Base-by-base conservation (phyloP, 2,329 filamentous ascomycete species). In the Sordariomycetes sp. region DNA sequence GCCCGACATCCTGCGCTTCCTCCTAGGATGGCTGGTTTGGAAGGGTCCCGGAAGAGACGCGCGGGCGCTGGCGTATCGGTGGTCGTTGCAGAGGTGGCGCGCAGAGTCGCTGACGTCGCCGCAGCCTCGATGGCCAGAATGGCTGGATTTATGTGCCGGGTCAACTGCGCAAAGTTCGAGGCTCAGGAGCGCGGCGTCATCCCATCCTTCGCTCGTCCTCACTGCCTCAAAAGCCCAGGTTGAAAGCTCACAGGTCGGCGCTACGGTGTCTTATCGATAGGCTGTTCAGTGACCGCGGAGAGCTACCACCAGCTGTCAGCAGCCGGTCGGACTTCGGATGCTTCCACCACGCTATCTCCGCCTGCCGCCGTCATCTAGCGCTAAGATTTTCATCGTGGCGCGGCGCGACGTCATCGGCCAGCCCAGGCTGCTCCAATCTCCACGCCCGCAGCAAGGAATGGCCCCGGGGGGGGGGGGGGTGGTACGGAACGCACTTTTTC, bases 1-100 rank as follows among this genome's bases (percentile, higher is more conserved):
- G 58, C 66, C 69, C 58, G 70, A 69, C 71, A 72, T 73, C 10
- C 45, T 50, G 10, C 32, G 35, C 28, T 35, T 20, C 32, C 32
- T 39, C 36, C 36, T 39, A 13, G 10, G 53, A 13, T 5, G 36
- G 12, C 10, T 13, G n/a, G 28, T 13, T 24, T 35, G 28, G 52
- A 12, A 12, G 22, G 32, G 34, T 53, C 52, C n/a, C 12, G 3
- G 25, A 22, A 13, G 36, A 12, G 10, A 39, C 36, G 15, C 36
- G 10, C 15, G 15, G 39, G n/a, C 17, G 7, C 17, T 10, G 15
- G 5, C 17, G 34, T 24, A 34, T 54, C 10, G 32, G 8, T 22
- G 10, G 52, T 17, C 10, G 39, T n/a, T n/a, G 39, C 15, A 17
- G n/a, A n/a, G 15, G n/a, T n/a, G 39, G 39, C 39, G 39, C 15